Base-by-base conservation (phyloP, 768 basidiomycete genomes). In the Russula lepida region DNA sequence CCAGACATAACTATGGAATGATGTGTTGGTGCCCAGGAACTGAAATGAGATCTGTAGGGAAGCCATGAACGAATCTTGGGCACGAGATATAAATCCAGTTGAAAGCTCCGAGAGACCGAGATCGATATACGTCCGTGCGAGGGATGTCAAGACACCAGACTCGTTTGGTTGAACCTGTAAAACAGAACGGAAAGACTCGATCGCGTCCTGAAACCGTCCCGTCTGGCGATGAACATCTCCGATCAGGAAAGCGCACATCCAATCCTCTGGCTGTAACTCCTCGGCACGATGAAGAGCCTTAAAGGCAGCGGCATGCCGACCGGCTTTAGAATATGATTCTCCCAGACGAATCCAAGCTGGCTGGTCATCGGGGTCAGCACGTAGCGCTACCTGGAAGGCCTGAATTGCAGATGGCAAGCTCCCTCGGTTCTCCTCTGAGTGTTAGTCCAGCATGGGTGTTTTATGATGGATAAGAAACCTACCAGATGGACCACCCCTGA, bases 401-500 rank as follows among this genome's bases (percentile, higher is more conserved):
- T 88, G 84, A 35, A 92, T 91, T 2, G 94, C 92, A 44, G 81
- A 76, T 5, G 78, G 67, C 68, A 88, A 92, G 64, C 91, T 85
- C 54, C 77, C 77, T 27, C 82, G 82, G 59, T 78, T 82, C 91
- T 93, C 64, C 21, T 52, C 35, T 62, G 28, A 25, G n/a, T 15
- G 30, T 67, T 48, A 28, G 39, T 47, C 62, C 54, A 66, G 56
- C 51, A 33, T 41, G 17, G 21, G 30, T 25, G n/a, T 52, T 21
- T 32, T 27, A 56, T 9, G 19, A 25, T 35, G 11, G 27, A 39
- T 49, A 25, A 30, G 54, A 44, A 44, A 3, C 87, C 72, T 68
- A 94, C 95, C 74, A 95, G 75, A 71, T 95, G 93, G 2, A 94
- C 94, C 0, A 92, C 83, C 1, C 93, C 97, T 37, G 92, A 74